phyloP scores from a whole-genome alignment of 2,329 filamentous ascomycete genomes.

The Exserohilum rostratum region DNA sequence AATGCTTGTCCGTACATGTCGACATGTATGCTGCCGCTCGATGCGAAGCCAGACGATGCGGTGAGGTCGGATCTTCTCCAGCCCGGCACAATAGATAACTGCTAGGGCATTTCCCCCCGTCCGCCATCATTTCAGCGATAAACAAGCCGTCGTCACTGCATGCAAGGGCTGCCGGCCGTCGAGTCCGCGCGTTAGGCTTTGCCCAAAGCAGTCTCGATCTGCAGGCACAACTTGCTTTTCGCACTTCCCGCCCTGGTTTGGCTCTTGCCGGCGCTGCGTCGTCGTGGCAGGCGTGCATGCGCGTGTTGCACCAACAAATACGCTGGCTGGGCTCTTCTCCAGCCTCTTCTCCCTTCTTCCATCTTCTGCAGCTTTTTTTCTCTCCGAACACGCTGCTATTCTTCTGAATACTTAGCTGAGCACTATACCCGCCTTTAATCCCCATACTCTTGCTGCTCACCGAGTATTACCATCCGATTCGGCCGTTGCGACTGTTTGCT shows the following conservation, averaged over 20 bases:
- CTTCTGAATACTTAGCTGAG: not conserved
- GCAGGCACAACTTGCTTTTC: constrained; percentile 20
- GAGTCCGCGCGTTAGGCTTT: constrained; percentile 12
- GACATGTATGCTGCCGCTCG: too few relatives aligned
- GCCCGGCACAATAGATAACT: not conserved
- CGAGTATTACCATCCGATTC: not conserved
- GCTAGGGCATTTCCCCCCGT: too few relatives aligned
- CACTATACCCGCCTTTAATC: not conserved
- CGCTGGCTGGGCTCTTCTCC: constrained; percentile 1
- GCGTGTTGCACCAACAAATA: constrained; percentile 24
- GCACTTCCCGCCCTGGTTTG: constrained; percentile 20
- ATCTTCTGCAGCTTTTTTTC: not conserved
- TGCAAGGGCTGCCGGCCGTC: constrained; percentile 4
- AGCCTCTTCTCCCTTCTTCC: constrained; percentile 9
- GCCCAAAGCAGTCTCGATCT: constrained; percentile 14
- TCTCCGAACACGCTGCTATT: not conserved
- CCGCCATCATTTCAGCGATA: constrained; percentile 5
- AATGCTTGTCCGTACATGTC: too few relatives aligned
- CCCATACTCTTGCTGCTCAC: not conserved
- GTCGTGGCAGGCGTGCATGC: constrained; percentile 5
- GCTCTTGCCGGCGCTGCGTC: constrained; percentile 17
- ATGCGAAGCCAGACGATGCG: not conserved
- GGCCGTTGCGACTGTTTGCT: not conserved
- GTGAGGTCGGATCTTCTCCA: not conserved
- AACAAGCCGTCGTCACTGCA: not conserved